Evolutionary conservation across 192 early-diverging fungal genomes (phyloP).

Genomic region (Pilobolus umbonatus): DNA sequence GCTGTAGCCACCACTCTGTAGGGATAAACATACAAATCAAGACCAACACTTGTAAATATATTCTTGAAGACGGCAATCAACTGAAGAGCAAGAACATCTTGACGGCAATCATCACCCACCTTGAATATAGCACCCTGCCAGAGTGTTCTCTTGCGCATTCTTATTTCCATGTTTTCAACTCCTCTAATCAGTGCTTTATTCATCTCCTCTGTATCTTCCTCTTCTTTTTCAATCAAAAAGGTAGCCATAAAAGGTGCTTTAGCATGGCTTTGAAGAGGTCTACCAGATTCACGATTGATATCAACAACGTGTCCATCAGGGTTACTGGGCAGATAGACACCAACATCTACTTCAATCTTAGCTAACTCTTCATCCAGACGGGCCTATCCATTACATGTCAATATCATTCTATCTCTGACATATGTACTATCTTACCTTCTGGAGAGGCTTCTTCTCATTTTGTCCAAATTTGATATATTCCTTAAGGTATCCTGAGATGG

Average conservation of each 20-base stretch:
- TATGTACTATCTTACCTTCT: constrained; percentile 62
- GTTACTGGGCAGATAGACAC: constrained; percentile 97
- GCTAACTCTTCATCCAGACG: constrained; percentile 98
- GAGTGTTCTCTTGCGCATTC: constrained; percentile 44
- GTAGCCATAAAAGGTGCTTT: constrained; percentile 99
- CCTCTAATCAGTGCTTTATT: constrained; percentile 34
- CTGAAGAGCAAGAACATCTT: constrained; percentile 97
- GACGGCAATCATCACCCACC: constrained; percentile 99
- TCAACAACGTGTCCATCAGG: constrained; percentile 92
- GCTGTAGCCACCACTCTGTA: constrained; percentile 97
- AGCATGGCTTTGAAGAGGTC: constrained; percentile 94
- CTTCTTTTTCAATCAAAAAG: constrained; percentile 76
- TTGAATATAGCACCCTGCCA: constrained; percentile 97
- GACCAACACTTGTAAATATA: constrained; percentile 83
- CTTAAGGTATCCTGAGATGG: constrained; percentile 96
- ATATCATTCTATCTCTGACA: constrained; percentile 4
- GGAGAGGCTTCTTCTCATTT: constrained; percentile 70
- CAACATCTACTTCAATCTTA: constrained; percentile 90
- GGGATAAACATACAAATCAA: constrained; percentile 95
- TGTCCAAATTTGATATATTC: constrained; percentile 87
- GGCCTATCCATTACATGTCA: no score
- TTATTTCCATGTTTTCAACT: constrained; percentile 32
- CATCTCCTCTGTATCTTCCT: constrained; percentile 52
- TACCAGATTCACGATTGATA: constrained; percentile 90
- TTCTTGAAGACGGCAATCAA: constrained; percentile 97